Evolutionary conservation across 805 yeast genomes (phyloP), one percentile per base, ranked within the genome.

Genomic region (Komagataella mondaviorum): DNA sequence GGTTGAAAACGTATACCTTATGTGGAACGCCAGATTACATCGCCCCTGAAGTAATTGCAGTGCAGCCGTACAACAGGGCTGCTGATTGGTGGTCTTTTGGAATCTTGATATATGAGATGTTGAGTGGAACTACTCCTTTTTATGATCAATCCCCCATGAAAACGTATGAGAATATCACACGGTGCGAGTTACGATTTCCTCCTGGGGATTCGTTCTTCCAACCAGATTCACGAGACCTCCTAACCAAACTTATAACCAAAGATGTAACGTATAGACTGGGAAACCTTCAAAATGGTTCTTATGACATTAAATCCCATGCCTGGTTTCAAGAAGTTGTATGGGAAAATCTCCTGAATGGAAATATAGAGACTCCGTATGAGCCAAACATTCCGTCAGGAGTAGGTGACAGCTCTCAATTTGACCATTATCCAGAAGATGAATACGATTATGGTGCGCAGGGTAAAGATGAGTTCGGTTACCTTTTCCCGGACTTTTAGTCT

Each of bases 381-480:
- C 83, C 83, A 47, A 81, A 81, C 17, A 78, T 78, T 55, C 78
- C 81, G 4, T 75, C 79, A 6, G 83, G 83, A 39, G 80, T 78
- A n/a, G 83, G 83, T 48, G 83, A 78, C 58, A 72, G 81, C 6
- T 75, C 80, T 4, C 71, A 75, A 53, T 83, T 80, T 55, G 90
- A 84, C 61, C 73, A 81, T 55, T 84, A 84, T 59, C 88, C 89
- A 0, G 90, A 84, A 63, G 95, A 88, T 58, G 82, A 81, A 51
- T 72, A 81, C 53, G 93, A 91, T 59, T 91, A 91, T 63, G 97
- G 97, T 45, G 72, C 75, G 30, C 65, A 67, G n/a, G 85, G 86
- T 10, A 78, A 73, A 7, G 69, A 65, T 53, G 65, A 63, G 18
- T 64, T 53, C 44, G 68, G 68, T 3, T 52, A 60, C 47, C 49